Percentiles rank a stretch among this genome's conserved stretches.
Evolutionary conservation across 257 asterid genomes (phyloP).

Genomic region (Capsicum rhomboideum): DNA sequence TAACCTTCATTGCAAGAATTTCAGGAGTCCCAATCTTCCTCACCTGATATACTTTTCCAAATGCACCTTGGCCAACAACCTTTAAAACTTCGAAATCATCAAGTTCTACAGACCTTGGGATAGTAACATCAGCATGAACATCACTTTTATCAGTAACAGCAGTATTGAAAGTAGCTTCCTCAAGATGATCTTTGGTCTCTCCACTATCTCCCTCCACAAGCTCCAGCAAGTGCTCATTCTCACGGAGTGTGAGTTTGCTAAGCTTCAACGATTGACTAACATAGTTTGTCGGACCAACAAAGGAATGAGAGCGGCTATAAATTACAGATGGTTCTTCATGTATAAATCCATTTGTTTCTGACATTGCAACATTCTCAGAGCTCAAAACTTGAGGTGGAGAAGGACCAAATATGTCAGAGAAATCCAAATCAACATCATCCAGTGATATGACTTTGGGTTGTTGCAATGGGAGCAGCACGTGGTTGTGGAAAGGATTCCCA

Average conservation of each 20-base stretch:
- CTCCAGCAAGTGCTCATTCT: constrained; percentile 30
- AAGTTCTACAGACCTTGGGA: constrained; percentile 39
- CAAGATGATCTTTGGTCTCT: constrained; percentile 18
- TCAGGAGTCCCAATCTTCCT: constrained; percentile 54
- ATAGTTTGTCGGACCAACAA: constrained; percentile 53
- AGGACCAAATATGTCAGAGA: constrained; percentile 67
- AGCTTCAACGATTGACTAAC: constrained; percentile 28
- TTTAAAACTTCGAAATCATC: constrained; percentile 64
- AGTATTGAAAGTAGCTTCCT: constrained; percentile 11
- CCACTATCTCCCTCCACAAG: constrained; percentile 16
- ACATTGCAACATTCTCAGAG: constrained; percentile 24
- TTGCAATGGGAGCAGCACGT: constrained; percentile 23
- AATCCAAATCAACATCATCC: constrained; percentile 50
- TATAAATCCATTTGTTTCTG: constrained; percentile 24
- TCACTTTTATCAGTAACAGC: constrained; percentile 8
- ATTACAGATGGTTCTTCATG: constrained; percentile 47
- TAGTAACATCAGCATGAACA: constrained; percentile 6
- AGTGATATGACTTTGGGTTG: constrained; percentile 22
- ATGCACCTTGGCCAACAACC: constrained; percentile 81
- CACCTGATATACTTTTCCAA: constrained; percentile 82
- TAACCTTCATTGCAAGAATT: constrained; percentile 75
- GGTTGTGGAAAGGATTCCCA: constrained; percentile 23
- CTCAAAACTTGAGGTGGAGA: constrained; percentile 20
- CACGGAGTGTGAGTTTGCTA: constrained; percentile 30
- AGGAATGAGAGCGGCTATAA: constrained; percentile 51